Conservation (phyloP, 2,329 filamentous ascomycete species). For the Fusarium newnesense region DNA sequence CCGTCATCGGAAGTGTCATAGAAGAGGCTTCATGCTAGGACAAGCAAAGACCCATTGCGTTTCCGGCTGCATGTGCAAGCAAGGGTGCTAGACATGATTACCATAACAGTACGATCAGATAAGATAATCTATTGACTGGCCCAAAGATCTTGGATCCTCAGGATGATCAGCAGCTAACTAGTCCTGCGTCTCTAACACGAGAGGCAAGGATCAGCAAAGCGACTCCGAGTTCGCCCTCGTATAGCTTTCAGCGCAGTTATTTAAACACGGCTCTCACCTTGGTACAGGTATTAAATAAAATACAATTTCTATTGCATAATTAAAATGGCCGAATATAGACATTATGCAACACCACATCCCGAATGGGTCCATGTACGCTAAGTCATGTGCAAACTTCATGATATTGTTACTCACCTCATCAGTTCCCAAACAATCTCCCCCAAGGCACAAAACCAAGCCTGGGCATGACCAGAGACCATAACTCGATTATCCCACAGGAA, state of each 20-base stretch:
- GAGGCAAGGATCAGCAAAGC: neutral
- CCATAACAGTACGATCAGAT: conserved; percentile 18
- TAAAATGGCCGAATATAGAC: conserved; percentile 26
- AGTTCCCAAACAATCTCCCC: conserved; percentile 44
- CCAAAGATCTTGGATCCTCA: neutral
- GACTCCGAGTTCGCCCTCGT: neutral
- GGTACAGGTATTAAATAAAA: neutral
- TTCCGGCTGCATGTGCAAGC: neutral
- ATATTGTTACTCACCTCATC: neutral
- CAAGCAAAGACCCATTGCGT: neutral
- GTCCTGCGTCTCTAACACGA: neutral
- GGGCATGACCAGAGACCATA: conserved; percentile 32
- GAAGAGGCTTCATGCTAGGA: neutral
- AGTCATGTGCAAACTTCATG: neutral
- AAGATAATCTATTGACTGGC: conserved; percentile 26
- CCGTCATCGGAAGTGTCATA: neutral
- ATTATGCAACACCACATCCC: conserved; percentile 14
- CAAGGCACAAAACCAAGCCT: conserved; percentile 11
- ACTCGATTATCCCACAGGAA: conserved; percentile 36
- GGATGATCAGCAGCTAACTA: neutral
- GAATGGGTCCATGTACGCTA: conserved; percentile 21
- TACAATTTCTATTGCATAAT: neutral
- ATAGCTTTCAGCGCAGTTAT: neutral
- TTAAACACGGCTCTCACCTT: neutral
- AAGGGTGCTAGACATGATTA: neutral